Conservation (phyloP, 1,139 yeast species). For the Saccharomyces hybrid region DNA sequence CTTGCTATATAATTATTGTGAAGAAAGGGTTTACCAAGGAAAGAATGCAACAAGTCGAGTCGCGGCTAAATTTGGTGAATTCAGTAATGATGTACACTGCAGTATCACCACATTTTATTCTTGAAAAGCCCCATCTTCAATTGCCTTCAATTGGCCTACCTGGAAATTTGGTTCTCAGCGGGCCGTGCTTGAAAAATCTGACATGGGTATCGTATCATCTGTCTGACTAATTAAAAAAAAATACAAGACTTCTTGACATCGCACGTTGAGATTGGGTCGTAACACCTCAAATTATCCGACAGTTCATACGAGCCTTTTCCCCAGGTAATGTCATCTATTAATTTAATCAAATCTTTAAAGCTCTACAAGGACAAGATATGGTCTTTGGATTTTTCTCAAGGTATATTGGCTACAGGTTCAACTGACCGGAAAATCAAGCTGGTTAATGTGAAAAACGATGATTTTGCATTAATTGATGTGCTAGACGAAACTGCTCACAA, state of each 20-base stretch:
- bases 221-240: neutral
- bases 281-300: neutral
- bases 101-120: neutral
- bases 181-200: neutral
- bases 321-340: slow-evolving; percentile 16
- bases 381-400: slow-evolving; percentile 59
- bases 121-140: neutral
- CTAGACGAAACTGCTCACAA: slow-evolving; percentile 74
- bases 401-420: slow-evolving; percentile 70
- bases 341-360: slow-evolving; percentile 32
- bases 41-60: neutral
- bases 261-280: neutral
- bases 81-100: neutral
- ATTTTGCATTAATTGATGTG: slow-evolving; percentile 41
- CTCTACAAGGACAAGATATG: slow-evolving; percentile 76
- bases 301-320: neutral
- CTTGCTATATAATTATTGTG: neutral
- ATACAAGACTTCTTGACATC: neutral
- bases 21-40: neutral
- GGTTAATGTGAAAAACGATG: slow-evolving; percentile 43
- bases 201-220: neutral
- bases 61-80: neutral
- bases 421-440: slow-evolving; percentile 72
- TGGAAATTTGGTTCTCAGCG: neutral
- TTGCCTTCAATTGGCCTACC: neutral